A percentile compares a stretch with the other conserved stretches of the same genome.
Conservation (phyloP, 495 filamentous ascomycete genomes). For the Rhypophila decipiens region DNA sequence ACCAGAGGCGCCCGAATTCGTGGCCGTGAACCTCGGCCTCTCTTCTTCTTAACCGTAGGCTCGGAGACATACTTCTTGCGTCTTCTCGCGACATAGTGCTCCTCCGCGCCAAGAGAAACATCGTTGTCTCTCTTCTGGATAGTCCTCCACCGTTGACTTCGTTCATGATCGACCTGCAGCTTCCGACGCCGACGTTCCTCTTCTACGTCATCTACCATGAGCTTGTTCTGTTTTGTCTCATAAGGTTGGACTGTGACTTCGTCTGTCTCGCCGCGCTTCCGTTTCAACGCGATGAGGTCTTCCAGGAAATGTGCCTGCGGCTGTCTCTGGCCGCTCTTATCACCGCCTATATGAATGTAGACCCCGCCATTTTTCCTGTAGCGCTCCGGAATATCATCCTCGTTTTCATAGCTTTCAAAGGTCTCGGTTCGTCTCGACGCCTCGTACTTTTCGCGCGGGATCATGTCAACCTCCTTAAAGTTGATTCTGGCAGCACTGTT, state of each 20-base stretch:
- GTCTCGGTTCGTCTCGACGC: no score
- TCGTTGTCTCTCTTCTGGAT: conserved; percentile 9
- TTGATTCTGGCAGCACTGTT: conserved; percentile 47
- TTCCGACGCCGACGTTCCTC: conserved; percentile 23
- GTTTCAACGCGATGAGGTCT: conserved; percentile 43
- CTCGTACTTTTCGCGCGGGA: no score
- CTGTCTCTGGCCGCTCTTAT: conserved; percentile 29
- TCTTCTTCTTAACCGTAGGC: no score
- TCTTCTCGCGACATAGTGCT: conserved; percentile 11
- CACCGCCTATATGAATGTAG: conserved; percentile 27
- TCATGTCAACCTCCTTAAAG: conserved; percentile 23
- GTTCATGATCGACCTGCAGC: conserved; percentile 15
- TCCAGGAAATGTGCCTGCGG: conserved; percentile 42
- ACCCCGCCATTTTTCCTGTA: conserved; percentile 26
- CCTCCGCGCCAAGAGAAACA: conserved; percentile 3
- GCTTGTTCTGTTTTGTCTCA: conserved; percentile 30
- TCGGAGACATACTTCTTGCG: no score
- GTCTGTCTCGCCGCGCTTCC: conserved; percentile 48
- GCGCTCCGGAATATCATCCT: conserved; percentile 23
- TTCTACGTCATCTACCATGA: conserved; percentile 25
- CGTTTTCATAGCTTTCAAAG: conserved; percentile 1
- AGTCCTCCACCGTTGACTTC: conserved; percentile 20
- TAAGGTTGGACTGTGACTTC: conserved; percentile 41
- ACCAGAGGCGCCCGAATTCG: conserved; percentile 14
- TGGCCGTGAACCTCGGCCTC: conserved; percentile 12